Evolutionary conservation across 176 grass and related monocot genomes (phyloP), one percentile per base, ranked within the genome.

Genomic region (Paspalum vaginatum): DNA sequence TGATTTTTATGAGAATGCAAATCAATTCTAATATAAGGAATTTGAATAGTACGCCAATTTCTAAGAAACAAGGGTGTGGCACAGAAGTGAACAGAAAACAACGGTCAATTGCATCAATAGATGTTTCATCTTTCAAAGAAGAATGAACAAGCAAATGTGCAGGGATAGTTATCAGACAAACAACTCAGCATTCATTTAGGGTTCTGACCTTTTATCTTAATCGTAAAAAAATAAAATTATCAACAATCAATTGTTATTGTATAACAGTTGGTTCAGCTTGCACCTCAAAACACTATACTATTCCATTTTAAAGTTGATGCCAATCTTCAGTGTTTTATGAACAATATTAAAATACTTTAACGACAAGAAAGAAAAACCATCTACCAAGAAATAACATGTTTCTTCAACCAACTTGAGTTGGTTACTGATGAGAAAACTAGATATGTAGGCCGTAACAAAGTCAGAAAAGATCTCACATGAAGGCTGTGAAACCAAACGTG

Each of bases 401-500:
- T 58, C 5, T 59, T 32, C 18, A 45, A 66, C 18, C 38, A 20
- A 11, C 21, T 77, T 62, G 43, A 43, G 10, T 9, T 20, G 8
- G 40, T 72, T 57, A 75, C 70, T 48, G 20, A 48, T 9, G 18
- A 24, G 24, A 16, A 64, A 57, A 25, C 40, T 12, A 4, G 13
- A 52, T 61, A 74, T 54, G 16, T 9, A 55, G 58, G 54, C 64
- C 85, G 61, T 37, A 68, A 85, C 5, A 65, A 54, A 65, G 8
- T 59, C 17, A 57, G 43, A 5, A 85, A 75, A 22, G 49, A 62
- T 72, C 87, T 92, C 70, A 95, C 93, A 95, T 85, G 95, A 94
- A 81, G 95, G 95, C 14, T 98, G 92, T 7, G 79, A 73, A 72
- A 93, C 10, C 66, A 98, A 87, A 41, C 90, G 85, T 57, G 95